Evolutionary conservation across 2,329 filamentous ascomycete genomes (phyloP).

Genomic region (Colletotrichum lupini): DNA sequence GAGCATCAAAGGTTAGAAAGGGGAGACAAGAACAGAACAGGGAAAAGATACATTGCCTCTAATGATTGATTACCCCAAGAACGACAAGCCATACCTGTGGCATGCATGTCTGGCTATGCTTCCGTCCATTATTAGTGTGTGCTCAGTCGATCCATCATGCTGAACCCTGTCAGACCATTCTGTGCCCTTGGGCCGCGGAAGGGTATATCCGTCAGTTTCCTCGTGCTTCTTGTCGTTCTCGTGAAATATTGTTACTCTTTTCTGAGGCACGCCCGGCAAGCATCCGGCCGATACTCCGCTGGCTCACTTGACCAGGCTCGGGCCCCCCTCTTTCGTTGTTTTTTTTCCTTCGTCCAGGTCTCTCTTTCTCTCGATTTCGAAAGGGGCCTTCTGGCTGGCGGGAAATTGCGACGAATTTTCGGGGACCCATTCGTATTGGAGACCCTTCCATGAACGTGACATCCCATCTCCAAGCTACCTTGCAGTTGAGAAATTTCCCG

Average conservation of each 20-base stretch:
- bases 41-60: background rate
- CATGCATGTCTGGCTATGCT: background rate
- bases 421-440: background rate
- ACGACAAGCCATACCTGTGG: background rate
- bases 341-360: background rate
- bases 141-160: background rate
- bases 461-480: conserved; percentile 25
- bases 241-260: conserved; percentile 13
- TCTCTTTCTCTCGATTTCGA: background rate
- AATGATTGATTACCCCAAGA: background rate
- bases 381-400: conserved; percentile 26
- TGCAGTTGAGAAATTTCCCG: conserved; percentile 18
- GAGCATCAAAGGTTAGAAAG: background rate
- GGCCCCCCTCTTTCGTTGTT: background rate
- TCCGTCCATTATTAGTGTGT: too few relatives aligned
- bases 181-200: background rate
- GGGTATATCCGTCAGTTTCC: background rate
- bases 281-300: conserved; percentile 8
- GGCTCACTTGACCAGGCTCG: conserved; percentile 11
- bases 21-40: background rate
- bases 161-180: background rate
- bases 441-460: background rate
- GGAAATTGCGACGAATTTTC: conserved; percentile 30
- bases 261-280: background rate
- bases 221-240: background rate